Conservation (phyloP, 140 eudicot genomes). For the Cichorium intybus region DNA sequence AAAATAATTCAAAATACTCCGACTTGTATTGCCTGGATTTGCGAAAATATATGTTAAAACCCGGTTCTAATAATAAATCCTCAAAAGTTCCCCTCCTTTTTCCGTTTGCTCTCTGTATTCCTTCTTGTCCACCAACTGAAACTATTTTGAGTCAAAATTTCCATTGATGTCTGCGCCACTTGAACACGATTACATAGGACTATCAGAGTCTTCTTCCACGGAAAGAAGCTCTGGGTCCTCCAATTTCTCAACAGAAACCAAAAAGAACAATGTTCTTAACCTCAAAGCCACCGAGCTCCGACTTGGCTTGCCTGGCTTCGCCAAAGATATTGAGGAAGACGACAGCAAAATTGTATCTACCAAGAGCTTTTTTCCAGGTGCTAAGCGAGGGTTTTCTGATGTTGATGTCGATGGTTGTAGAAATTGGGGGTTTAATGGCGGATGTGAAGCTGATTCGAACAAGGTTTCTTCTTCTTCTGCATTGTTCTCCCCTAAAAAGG, state of each 20-base stretch:
- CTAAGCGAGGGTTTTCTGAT: constrained; percentile 68
- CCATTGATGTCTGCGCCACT: constrained; percentile 47
- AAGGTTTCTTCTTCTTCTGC: constrained; percentile 12
- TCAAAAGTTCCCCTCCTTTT: not conserved
- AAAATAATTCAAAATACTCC: not conserved
- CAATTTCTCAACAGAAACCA: constrained; percentile 3
- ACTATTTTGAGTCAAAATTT: not conserved
- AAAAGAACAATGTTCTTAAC: constrained; percentile 24
- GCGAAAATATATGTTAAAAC: not conserved
- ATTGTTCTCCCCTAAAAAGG: constrained; percentile 37
- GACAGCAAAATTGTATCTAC: constrained; percentile 9
- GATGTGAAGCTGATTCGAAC: constrained; percentile 45
- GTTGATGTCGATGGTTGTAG: constrained; percentile 41
- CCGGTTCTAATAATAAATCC: not conserved
- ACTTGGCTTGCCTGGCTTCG: constrained; percentile 75
- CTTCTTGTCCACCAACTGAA: not conserved
- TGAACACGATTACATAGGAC: constrained; percentile 59
- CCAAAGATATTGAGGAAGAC: constrained; percentile 31
- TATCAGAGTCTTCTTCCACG: constrained; percentile 29
- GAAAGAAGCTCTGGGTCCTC: constrained; percentile 33
- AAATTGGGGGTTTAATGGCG: constrained; percentile 48
- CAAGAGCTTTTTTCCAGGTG: constrained; percentile 40
- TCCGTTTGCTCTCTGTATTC: not conserved
- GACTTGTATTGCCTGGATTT: not conserved
- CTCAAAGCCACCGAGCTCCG: constrained; percentile 63